A percentile compares a stretch with the other conserved stretches of the same genome.
These are phyloP conservation scores for Thuidium tamariscinum DNA, from an alignment of 225 moss, liverwort and hornwort genomes.

Conservation along the genomic window DNA sequence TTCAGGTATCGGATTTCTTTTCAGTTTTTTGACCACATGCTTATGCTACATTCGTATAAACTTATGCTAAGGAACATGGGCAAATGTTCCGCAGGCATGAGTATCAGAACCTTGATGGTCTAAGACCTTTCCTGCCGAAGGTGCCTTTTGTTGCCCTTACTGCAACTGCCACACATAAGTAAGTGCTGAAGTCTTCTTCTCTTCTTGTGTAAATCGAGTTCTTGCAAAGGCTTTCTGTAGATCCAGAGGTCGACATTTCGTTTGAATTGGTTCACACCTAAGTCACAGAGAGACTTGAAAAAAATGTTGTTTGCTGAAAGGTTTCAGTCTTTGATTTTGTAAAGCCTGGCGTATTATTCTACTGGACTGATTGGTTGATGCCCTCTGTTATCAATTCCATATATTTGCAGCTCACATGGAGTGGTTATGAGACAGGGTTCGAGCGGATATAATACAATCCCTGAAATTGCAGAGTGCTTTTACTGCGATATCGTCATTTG, in stretches of 20 bases:
- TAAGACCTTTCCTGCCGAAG: constrained; percentile 64
- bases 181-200: constrained; percentile 3
- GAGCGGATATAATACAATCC: constrained; percentile 58
- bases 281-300: not conserved
- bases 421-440: constrained; percentile 45
- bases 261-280: not conserved
- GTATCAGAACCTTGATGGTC: constrained; percentile 51
- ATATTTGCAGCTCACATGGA: not conserved
- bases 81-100: constrained; percentile 41
- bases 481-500: constrained; percentile 65
- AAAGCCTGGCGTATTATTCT: constrained; percentile 7
- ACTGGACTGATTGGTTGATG: not conserved
- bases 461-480: constrained; percentile 48
- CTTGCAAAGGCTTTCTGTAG: not conserved
- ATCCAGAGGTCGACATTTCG: not conserved
- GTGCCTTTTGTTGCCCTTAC: constrained; percentile 89
- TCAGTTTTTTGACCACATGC: not conserved
- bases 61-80: not conserved
- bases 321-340: not conserved
- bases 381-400: not conserved
- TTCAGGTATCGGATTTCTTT: constrained; percentile 53
- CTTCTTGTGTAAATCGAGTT: not conserved
- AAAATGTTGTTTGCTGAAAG: not conserved
- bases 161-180: constrained; percentile 82
- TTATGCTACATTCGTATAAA: not conserved